Evolutionary conservation across 805 yeast species (phyloP).

Genomic region (Hanseniaspora lachancei): DNA sequence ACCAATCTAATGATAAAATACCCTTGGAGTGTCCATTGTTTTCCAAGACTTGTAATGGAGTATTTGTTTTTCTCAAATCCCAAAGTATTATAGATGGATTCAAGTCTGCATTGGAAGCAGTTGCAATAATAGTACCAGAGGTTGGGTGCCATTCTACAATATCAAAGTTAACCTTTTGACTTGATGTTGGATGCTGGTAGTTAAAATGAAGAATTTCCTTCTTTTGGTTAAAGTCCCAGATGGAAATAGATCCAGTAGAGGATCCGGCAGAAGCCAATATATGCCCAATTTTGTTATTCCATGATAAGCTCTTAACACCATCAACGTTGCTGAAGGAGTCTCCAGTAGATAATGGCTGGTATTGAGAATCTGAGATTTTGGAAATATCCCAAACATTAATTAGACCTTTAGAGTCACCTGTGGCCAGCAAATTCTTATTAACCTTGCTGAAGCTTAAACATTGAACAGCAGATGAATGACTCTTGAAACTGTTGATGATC

Average conservation of each 20-base stretch:
- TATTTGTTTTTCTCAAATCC: conserved; percentile 88
- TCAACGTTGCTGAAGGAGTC: conserved; percentile 67
- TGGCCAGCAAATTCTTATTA: conserved; percentile 58
- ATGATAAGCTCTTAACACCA: conserved; percentile 66
- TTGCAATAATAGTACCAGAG: conserved; percentile 70
- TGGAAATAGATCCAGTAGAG: conserved; percentile 69
- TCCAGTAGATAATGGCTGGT: conserved; percentile 50
- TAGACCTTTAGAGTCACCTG: conserved; percentile 85
- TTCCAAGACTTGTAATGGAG: conserved; percentile 61
- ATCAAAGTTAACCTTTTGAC: conserved; percentile 54
- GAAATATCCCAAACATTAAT: conserved; percentile 80
- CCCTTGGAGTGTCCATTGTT: conserved; percentile 71
- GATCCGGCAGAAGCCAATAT: conserved; percentile 78
- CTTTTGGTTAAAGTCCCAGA: conserved; percentile 84
- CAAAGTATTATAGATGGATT: conserved; percentile 74
- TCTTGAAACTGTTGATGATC: conserved; percentile 33
- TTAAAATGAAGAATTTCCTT: conserved; percentile 79
- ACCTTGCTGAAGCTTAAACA: conserved; percentile 65
- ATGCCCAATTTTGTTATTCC: conserved; percentile 76
- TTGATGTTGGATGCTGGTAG: conserved; percentile 42
- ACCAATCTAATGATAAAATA: conserved; percentile 86
- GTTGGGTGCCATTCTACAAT: conserved; percentile 91
- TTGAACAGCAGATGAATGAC: conserved; percentile 60
- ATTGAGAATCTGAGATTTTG: conserved; percentile 36
- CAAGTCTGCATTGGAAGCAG: conserved; percentile 73